Evolutionary conservation across 2,329 filamentous ascomycete species (phyloP), one percentile per base, ranked within the genome.

Genomic region (Aureobasidium sp.): DNA sequence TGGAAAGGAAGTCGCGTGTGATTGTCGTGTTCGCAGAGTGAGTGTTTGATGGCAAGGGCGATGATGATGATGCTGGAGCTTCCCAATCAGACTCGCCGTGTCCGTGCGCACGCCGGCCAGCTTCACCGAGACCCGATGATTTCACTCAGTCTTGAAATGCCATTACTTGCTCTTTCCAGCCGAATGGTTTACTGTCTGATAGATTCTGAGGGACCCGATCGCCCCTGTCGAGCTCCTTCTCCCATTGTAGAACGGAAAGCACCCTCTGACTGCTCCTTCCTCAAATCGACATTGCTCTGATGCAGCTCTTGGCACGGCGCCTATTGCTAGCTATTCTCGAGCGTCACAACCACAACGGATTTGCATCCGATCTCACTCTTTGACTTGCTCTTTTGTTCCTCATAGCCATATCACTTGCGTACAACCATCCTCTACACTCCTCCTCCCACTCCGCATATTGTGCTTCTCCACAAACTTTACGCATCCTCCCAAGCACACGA

Each of bases 11-110:
- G 46, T 32, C 29, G 43, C 12, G 39, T 20, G 48, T 20, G 46
- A 8, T 15, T 27, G 15, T 27, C 17, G 46, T 32, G 29, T 51
- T 13, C 36, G 36, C 26, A 8, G 1, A 1, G 48, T 32, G 59
- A 52, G 37, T 50, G 47, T 36, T 47, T 47, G 53, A 41, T 27
- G 53, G 39, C 43, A 32, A 47, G 32, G 41, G 53, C 43, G 53
- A 59, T 41, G 56, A 41, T 59, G 56, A 59, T 50, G 43, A 41
- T 59, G 56, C 43, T 59, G 56, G 43, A 46, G 56, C 56, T 59
- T 20, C 43, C 24, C 36, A 29, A 29, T 24, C 41, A 44, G 41
- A 29, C 41, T 36, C 44, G 15, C 20, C 12, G 10, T 17, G 32
- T 59, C 43, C 32, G 43, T 39, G 43, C 43, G 34, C 39, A 24